Evolutionary conservation across 805 yeast species (phyloP), one percentile per base, ranked within the genome.

Genomic region (Henningerozyma blattae): DNA sequence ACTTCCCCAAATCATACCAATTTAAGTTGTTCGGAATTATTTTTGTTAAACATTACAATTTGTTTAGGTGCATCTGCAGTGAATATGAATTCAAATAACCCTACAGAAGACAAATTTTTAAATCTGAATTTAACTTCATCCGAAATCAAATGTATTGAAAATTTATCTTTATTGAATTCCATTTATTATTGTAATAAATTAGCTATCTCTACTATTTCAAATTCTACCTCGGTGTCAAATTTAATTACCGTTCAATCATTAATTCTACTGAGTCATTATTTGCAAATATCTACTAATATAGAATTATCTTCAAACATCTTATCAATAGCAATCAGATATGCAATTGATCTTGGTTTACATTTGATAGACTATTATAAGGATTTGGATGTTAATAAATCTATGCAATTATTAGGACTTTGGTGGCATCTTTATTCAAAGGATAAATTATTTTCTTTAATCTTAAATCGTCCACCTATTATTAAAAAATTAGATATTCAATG

Each of bases 331-430:
- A 61, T 70, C 4, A 58, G 77, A 39, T 65, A 64, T 40, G 78
- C 78, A 0, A 69, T 66, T 31, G 76, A 71, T 27, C 44, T 74
- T 46, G 82, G 82, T 0, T 55, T 79, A 5, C 72, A 77, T 41
- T 54, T 74, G 34, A 52, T 51, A 4, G 78, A 72, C 30, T 44
- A 65, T 2, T 61, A 63, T 33, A 43, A 50, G 3, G 59, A 64
- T 1, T 38, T 70, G 14, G 26, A 58, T 0, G 42, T 46, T 0
- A 52, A 46, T 4, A 76, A 72, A 28, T 51, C 55, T 1, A 41
- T 49, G 2, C 46, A 50, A 3, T 59, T 72, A 16, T 48, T 67
- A 17, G 40, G 52, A 9, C 34, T 75, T 16, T 76, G 77, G 72
- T 65, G 72, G 62, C 41, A 56, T 13, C 63, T 75, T 31, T 44